Evolutionary conservation across 495 filamentous ascomycete species (phyloP), one percentile per base, ranked within the genome.

Genomic region (Recurvomyces mirabilis): DNA sequence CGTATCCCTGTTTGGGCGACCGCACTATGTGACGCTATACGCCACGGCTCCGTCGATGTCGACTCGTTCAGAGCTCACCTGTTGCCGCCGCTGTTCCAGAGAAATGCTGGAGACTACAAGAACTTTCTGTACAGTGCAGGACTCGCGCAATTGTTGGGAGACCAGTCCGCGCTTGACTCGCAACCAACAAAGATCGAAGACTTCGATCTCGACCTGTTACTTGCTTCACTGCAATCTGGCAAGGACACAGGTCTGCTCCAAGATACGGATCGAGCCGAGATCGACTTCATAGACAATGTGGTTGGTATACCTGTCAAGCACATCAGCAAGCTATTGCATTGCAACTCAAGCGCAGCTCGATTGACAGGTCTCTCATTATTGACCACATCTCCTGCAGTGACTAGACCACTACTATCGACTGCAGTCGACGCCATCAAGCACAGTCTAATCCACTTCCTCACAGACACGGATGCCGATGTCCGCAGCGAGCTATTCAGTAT

Each of bases 391-490:
- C 71, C 74, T 6, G 74, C 80, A 5, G 75, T 77, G 0, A 80
- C 82, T 3, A 78, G 76, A 21, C 82, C 86, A 7, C 74, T 89
- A 14, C 74, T 78, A 0, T 35, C 64, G 3, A 64, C 58, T 31
- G 70, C 78, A 0, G 69, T 87, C 2, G 49, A 52, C n/a, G 68
- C 77, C 1, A 68, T 94, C 19, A 62, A 72, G 29, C 63, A 57
- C 30, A 71, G 78, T 26, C 63, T 95, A 0, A 68, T 74, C 2
- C 69, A 76, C 2, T 75, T 93, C 38, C 78, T 87, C 62, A 73
- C 79, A 3, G 87, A 94, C 47, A 77, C 81, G n/a, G 84, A 94
- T 53, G 75, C 89, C 6, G 81, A 87, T 50, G 72, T 82, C 46
- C 74, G 89, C 38, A 78, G 85, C 29, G 84, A 91, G 47, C 66